A percentile compares a stretch with the other conserved stretches of the same genome.
Conservation (phyloP, 768 basidiomycete genomes). For the Leccinum aurantiacum region DNA sequence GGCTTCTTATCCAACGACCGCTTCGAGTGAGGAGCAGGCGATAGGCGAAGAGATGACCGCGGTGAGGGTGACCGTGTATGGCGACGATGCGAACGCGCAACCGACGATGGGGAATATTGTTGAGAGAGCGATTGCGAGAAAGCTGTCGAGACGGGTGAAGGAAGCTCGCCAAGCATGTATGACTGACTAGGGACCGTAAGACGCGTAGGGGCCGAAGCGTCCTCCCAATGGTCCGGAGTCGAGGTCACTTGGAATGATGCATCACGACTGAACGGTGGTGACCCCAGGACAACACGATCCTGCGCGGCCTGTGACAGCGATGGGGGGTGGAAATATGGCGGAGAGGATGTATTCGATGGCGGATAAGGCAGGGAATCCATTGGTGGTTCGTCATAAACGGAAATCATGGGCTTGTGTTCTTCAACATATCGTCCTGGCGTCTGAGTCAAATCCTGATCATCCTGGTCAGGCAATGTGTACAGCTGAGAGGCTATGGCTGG, state of each 20-base stretch:
- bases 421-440: constrained; percentile 11
- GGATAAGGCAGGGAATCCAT: constrained; percentile 36
- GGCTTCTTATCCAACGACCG: constrained; percentile 51
- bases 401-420: constrained; percentile 9
- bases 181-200: constrained; percentile 16
- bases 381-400: constrained; percentile 23
- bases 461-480: constrained; percentile 20
- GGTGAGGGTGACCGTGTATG: constrained; percentile 32
- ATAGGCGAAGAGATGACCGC: constrained; percentile 17
- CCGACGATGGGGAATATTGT: constrained; percentile 14
- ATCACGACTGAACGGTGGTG: constrained; percentile 18
- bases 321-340: constrained; percentile 20
- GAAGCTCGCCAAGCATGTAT: constrained; percentile 20
- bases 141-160: constrained; percentile 5
- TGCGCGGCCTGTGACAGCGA: constrained; percentile 12
- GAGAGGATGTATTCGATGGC: constrained; percentile 21
- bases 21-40: constrained; percentile 25
- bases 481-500: constrained; percentile 11
- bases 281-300: constrained; percentile 12
- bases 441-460: constrained; percentile 6
- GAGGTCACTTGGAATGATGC: constrained; percentile 7
- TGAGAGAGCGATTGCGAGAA: constrained; percentile 16
- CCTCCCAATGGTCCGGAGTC: constrained; percentile 27
- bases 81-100: constrained; percentile 20
- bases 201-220: constrained; percentile 4